These are phyloP conservation scores for Teunomyces panamensis DNA, from an alignment of 805 yeast species.

Conservation along the genomic window DNA sequence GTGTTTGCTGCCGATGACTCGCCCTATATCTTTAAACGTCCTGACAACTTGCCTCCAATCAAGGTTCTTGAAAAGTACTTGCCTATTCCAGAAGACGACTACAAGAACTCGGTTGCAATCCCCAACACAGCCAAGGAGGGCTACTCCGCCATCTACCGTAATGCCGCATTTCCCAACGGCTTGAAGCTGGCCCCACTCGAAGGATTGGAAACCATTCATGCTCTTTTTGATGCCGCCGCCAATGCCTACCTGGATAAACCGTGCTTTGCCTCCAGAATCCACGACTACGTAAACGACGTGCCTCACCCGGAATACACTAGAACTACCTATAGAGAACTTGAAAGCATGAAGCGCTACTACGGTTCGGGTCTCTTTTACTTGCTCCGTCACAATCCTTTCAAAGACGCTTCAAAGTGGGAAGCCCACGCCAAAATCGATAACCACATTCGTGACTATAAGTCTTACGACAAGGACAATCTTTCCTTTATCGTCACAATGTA, in stretches of 20 bases:
- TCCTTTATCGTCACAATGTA: slow-evolving; percentile 34
- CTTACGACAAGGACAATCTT: slow-evolving; percentile 16
- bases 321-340: slow-evolving; percentile 16
- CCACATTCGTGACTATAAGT: slow-evolving; percentile 11
- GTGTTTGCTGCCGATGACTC: slow-evolving; percentile 15
- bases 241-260: slow-evolving; percentile 10
- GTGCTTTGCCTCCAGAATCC: slow-evolving; percentile 17
- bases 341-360: slow-evolving; percentile 11
- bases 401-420: slow-evolving; percentile 11
- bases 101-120: slow-evolving; percentile 10
- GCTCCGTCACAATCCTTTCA: slow-evolving; percentile 19
- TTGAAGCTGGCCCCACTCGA: slow-evolving; percentile 20
- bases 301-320: slow-evolving; percentile 12
- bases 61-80: slow-evolving; percentile 12
- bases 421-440: slow-evolving; percentile 21
- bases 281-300: slow-evolving; percentile 15
- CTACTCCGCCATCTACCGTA: slow-evolving; percentile 30
- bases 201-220: slow-evolving; percentile 16
- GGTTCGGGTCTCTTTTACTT: slow-evolving; percentile 24
- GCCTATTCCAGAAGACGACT: slow-evolving; percentile 13
- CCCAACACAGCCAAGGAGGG: slow-evolving; percentile 21
- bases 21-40: slow-evolving; percentile 14
- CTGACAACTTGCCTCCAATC: slow-evolving; percentile 7
- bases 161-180: slow-evolving; percentile 19
- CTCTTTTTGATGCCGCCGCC: slow-evolving; percentile 16